Evolutionary conservation across 352 stramenopile species (phyloP).

Genomic region (Aphanomyces euteiches): DNA sequence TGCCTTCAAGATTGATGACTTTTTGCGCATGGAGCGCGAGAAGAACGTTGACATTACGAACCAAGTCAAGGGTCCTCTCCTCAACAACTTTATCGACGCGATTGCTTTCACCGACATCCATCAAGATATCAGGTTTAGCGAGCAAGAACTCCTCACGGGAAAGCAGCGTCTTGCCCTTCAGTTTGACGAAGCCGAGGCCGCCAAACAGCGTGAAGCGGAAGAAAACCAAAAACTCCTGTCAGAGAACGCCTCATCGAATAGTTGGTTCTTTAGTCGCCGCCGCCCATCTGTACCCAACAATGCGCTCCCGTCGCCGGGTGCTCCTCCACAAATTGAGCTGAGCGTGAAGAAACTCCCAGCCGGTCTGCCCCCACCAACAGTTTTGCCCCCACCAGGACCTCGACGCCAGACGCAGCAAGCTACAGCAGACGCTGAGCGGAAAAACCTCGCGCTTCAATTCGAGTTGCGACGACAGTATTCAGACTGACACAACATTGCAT

Average conservation of each 20-base stretch:
- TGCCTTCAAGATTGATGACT: constrained; percentile 49
- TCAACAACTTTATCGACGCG: constrained; percentile 29
- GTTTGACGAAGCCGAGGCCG: constrained; percentile 7
- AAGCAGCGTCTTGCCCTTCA: constrained; percentile 27
- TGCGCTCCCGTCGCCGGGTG: background rate
- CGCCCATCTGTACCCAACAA: too few relatives aligned
- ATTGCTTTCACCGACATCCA: constrained; percentile 28
- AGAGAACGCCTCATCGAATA: background rate
- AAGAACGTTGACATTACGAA: constrained; percentile 29
- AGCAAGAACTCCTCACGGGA: constrained; percentile 21
- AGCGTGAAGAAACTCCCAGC: background rate
- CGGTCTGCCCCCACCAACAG: too few relatives aligned
- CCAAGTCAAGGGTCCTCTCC: constrained; percentile 27
- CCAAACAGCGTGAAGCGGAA: constrained; percentile 6
- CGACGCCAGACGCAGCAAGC: background rate
- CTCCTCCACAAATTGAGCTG: background rate
- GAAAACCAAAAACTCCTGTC: background rate
- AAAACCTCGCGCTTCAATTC: constrained; percentile 11
- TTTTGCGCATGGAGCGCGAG: constrained; percentile 32
- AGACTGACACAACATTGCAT: background rate
- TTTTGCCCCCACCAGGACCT: background rate
- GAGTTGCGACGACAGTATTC: constrained; percentile 19
- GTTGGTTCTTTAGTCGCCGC: constrained; percentile 1
- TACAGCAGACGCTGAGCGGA: background rate
- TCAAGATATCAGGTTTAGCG: constrained; percentile 31